These are phyloP conservation scores for Hypoxylon perforatum DNA, from an alignment of 495 filamentous ascomycete species.

Conservation along the genomic window DNA sequence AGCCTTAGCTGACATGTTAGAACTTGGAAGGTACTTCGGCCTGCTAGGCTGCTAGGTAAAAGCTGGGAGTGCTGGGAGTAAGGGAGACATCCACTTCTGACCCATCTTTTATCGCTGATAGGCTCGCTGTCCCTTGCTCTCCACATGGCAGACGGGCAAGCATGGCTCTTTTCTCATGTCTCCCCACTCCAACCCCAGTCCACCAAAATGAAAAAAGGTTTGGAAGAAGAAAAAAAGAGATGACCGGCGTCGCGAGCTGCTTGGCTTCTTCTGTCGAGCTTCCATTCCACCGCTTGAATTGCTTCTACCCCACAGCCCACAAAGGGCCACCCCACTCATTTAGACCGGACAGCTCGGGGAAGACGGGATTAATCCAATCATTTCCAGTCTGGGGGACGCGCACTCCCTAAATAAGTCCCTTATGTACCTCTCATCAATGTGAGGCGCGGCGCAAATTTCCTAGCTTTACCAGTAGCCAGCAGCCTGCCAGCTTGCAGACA, in stretches of 20 bases:
- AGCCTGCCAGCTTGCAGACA: constrained; percentile 4
- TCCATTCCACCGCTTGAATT: constrained; percentile 41
- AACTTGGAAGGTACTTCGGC: too few species aligned
- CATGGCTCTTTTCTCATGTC: constrained; percentile 12
- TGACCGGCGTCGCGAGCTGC: constrained; percentile 18
- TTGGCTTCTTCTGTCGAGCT: constrained; percentile 30
- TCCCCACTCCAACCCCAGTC: constrained; percentile 1
- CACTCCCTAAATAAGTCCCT: constrained; percentile 26
- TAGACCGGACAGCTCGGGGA: constrained; percentile 32
- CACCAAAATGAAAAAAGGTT: constrained; percentile 5
- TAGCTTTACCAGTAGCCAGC: neutral
- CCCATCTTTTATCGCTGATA: constrained; percentile 14
- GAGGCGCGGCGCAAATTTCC: constrained; percentile 32
- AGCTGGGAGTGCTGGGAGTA: neutral
- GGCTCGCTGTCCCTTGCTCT: constrained; percentile 23
- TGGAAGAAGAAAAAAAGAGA: constrained; percentile 8
- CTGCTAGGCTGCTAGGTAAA: neutral
- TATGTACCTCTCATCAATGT: constrained; percentile 34
- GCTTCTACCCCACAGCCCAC: constrained; percentile 42
- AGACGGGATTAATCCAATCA: constrained; percentile 35
- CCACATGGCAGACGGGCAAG: constrained; percentile 16
- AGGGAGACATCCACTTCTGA: constrained; percentile 14
- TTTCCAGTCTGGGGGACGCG: constrained; percentile 17
- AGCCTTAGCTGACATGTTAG: neutral
- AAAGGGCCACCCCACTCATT: constrained; percentile 23